Evolutionary conservation across 495 filamentous ascomycete genomes (phyloP).

Genomic region (Cercophora samala): DNA sequence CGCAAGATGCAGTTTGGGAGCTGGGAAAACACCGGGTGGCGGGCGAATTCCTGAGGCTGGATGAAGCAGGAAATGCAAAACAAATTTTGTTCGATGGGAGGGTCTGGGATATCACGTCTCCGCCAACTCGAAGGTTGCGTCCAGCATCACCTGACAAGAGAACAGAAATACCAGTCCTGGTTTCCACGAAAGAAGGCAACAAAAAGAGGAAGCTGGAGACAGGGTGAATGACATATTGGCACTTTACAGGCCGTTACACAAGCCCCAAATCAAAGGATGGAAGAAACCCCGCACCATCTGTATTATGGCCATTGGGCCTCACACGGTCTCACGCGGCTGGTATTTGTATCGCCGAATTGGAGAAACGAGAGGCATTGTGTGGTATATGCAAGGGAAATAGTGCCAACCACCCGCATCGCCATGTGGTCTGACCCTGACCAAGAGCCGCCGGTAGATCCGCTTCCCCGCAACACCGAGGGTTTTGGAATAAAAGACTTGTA

Average conservation of each 20-base stretch:
- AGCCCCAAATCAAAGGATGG: background rate
- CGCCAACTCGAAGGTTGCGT: background rate
- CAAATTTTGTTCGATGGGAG: background rate
- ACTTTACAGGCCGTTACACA: background rate
- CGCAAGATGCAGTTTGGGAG: background rate
- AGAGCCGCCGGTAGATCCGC: background rate
- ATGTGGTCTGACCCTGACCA: background rate
- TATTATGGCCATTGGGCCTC: too few relatives aligned
- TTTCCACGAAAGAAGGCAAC: background rate
- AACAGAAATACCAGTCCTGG: background rate
- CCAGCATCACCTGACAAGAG: background rate
- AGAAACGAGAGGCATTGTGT: background rate
- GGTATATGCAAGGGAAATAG: background rate
- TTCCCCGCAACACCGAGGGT: background rate
- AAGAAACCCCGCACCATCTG: background rate
- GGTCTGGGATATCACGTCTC: background rate
- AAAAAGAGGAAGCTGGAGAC: too few relatives aligned
- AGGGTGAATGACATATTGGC: too few relatives aligned
- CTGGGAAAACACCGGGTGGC: background rate
- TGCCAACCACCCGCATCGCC: background rate
- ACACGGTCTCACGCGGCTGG: background rate
- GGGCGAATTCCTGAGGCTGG: background rate
- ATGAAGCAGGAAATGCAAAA: background rate
- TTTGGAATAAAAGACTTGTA: background rate
- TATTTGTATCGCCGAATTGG: constrained; percentile 12